phyloP scores from a whole-genome alignment of 441 rosid genomes.

The Pelargonium exstipulatum region DNA sequence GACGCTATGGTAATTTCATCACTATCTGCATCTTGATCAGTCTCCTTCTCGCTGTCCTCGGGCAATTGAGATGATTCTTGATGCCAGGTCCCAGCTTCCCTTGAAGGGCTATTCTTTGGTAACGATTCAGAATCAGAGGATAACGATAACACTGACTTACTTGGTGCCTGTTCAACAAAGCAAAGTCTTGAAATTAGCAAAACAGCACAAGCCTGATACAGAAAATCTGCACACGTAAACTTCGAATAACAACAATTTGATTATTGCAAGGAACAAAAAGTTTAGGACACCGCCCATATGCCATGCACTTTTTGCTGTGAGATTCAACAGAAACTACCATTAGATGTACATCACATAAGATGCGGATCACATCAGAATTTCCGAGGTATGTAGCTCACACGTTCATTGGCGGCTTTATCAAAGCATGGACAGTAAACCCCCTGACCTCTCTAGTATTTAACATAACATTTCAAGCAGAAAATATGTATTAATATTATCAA shows the following conservation, averaged over 20 bases:
- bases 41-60: slow-evolving; percentile 16
- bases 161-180: slow-evolving; percentile 50
- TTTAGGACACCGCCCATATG: too few relatives aligned
- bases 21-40: slow-evolving; percentile 7
- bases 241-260: background rate
- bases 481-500: too few relatives aligned
- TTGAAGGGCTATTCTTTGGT: slow-evolving; percentile 32
- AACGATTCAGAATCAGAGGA: slow-evolving; percentile 55
- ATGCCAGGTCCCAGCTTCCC: slow-evolving; percentile 20
- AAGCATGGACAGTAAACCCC: too few relatives aligned
- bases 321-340: too few relatives aligned
- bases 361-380: too few relatives aligned
- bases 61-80: slow-evolving; percentile 24
- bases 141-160: slow-evolving; percentile 35
- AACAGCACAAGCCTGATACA: slow-evolving; percentile 6
- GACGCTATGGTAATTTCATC: slow-evolving; percentile 25
- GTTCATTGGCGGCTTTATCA: too few relatives aligned
- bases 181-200: slow-evolving; percentile 2
- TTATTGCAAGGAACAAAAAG: background rate
- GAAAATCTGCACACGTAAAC: background rate
- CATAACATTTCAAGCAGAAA: too few relatives aligned
- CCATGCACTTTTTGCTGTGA: too few relatives aligned
- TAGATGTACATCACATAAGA: background rate
- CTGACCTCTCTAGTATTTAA: too few relatives aligned
- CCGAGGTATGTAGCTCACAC: too few relatives aligned